These are phyloP conservation scores for Pulveroboletus sp. DNA, from an alignment of 768 basidiomycete species.

Conservation along the genomic window DNA sequence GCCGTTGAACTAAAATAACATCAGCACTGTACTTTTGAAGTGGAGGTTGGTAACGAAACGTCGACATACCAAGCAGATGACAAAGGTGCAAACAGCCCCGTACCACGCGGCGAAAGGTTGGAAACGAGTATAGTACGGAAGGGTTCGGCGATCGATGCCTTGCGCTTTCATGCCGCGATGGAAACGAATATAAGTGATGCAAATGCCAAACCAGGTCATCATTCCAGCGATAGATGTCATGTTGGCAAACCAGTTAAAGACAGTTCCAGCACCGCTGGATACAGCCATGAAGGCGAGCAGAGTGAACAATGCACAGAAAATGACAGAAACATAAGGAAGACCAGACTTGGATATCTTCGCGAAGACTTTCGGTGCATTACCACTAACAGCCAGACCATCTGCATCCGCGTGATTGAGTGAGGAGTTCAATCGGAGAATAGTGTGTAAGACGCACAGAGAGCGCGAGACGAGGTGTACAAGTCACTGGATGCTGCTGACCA, in stretches of 20 bases:
- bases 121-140: constrained; percentile 66
- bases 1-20: constrained; percentile 44
- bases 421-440: neutral
- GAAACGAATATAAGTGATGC: constrained; percentile 77
- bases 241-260: constrained; percentile 79
- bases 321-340: constrained; percentile 69
- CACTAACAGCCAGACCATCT: constrained; percentile 78
- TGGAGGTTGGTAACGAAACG: neutral
- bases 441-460: constrained; percentile 62
- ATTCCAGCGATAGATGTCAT: constrained; percentile 69
- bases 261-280: constrained; percentile 57
- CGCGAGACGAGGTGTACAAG: constrained; percentile 84
- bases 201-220: constrained; percentile 80
- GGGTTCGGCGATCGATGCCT: constrained; percentile 61
- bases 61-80: constrained; percentile 60
- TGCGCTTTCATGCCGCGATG: constrained; percentile 78
- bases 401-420: constrained; percentile 1
- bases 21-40: constrained; percentile 18
- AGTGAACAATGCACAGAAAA: constrained; percentile 64
- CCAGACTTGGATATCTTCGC: constrained; percentile 63
- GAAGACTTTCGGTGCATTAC: constrained; percentile 84
- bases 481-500: constrained; percentile 92
- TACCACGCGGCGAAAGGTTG: constrained; percentile 76
- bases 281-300: constrained; percentile 81
- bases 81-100: constrained; percentile 28